Evolutionary conservation across 2,329 filamentous ascomycete species (phyloP).

Genomic region (Fusarium algeriense): DNA sequence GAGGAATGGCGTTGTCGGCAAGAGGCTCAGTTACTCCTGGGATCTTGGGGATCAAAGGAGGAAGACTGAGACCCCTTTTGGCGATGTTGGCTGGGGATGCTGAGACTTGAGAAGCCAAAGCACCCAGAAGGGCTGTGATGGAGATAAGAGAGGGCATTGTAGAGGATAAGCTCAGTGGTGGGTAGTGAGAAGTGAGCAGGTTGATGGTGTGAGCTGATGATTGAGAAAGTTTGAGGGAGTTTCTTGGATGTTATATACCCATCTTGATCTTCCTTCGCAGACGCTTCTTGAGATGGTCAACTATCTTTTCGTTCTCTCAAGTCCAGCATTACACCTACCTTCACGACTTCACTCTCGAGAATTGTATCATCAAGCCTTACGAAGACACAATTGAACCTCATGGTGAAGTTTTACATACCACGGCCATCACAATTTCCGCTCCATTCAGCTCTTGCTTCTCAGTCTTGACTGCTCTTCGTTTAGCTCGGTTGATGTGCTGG

Average conservation of each 20-base stretch:
- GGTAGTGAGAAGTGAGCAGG: slow-evolving; percentile 28
- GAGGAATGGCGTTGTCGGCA: slow-evolving; percentile 61
- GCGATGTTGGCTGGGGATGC: slow-evolving; percentile 27
- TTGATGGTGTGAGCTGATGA: slow-evolving; percentile 31
- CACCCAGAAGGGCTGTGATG: slow-evolving; percentile 33
- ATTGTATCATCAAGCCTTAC: slow-evolving; percentile 43
- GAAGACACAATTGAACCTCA: slow-evolving; percentile 33
- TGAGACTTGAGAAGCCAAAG: slow-evolving; percentile 32
- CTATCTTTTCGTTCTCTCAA: neutral
- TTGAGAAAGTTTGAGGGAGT: slow-evolving; percentile 43
- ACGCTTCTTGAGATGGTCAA: neutral
- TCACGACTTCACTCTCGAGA: neutral
- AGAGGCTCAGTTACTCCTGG: slow-evolving; percentile 70
- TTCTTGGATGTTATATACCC: slow-evolving; percentile 36
- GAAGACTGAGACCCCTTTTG: slow-evolving; percentile 55
- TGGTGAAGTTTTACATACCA: neutral
- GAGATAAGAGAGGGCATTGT: slow-evolving; percentile 39
- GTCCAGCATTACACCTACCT: neutral
- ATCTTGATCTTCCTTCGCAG: neutral
- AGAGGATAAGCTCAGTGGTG: neutral
- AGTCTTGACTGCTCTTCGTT: slow-evolving; percentile 1
- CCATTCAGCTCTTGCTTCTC: neutral
- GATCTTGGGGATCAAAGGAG: slow-evolving; percentile 69
- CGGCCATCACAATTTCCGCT: slow-evolving; percentile 37
- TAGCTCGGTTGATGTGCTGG: slow-evolving; percentile 37